Conservation (phyloP, 257 asterid genomes). For the Solanum commersonii region DNA sequence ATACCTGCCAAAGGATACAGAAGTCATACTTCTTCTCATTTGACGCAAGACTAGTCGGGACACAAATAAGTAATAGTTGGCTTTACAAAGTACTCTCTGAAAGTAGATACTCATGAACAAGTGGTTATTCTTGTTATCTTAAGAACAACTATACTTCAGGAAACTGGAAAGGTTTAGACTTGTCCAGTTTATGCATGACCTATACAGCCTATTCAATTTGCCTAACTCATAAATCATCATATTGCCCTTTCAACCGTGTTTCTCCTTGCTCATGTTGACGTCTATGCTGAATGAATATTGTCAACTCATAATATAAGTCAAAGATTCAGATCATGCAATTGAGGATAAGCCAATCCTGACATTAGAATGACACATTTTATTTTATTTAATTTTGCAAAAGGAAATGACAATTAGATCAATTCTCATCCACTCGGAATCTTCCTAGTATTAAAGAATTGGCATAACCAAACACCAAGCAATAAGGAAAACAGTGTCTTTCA, state of each 20-base stretch:
- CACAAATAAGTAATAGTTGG: not conserved
- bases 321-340: not conserved
- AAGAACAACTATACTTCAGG: not conserved
- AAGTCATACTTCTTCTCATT: not conserved
- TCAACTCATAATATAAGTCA: not conserved
- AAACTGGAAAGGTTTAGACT: not conserved
- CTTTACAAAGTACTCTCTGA: not conserved
- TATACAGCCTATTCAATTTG: not conserved
- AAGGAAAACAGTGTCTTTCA: not conserved
- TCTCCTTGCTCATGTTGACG: not conserved
- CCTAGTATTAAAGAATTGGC: not conserved
- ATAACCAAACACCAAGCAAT: not conserved
- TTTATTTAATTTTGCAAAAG: not conserved
- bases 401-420: not conserved
- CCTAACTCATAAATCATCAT: not conserved
- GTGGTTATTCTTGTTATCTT: not conserved
- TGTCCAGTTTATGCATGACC: not conserved
- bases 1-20: constrained; percentile 42
- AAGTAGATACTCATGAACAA: not conserved
- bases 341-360: not conserved
- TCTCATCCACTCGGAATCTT: not conserved
- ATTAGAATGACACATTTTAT: not conserved
- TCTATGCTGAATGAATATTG: not conserved
- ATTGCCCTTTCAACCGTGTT: not conserved
- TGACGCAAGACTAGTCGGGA: not conserved